Conservation (phyloP, 352 stramenopile genomes). For the Globisporangium abappressorium region DNA sequence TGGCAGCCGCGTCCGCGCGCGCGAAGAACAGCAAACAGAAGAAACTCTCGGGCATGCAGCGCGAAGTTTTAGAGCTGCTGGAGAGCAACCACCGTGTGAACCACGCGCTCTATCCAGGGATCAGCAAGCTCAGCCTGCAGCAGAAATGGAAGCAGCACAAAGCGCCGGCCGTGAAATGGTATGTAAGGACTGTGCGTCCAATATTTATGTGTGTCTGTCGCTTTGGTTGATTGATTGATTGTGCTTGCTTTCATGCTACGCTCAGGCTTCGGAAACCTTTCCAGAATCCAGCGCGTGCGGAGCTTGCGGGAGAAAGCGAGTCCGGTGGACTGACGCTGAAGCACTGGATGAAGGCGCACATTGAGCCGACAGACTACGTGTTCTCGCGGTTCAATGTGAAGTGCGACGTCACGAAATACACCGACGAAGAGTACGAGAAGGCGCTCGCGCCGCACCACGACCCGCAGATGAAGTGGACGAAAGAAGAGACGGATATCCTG, state of each 20-base stretch:
- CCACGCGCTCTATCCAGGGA: conserved; percentile 59
- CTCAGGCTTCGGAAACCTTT: conserved; percentile 52
- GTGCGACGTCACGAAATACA: conserved; percentile 45
- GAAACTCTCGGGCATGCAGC: conserved; percentile 65
- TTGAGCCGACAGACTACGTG: conserved; percentile 58
- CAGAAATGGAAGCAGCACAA: conserved; percentile 60
- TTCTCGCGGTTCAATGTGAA: conserved; percentile 70
- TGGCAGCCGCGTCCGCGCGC: neutral
- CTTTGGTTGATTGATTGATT: neutral
- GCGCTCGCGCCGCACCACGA: conserved; percentile 39
- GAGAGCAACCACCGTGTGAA: conserved; percentile 59
- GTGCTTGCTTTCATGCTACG: neutral
- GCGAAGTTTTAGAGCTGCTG: conserved; percentile 61
- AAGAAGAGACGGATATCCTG: conserved; percentile 58
- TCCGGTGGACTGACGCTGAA: conserved; percentile 39
- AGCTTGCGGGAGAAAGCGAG: conserved; percentile 39
- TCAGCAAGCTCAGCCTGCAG: conserved; percentile 55
- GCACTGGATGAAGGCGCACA: conserved; percentile 63
- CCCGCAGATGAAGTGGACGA: conserved; percentile 56
- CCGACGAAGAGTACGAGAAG: conserved; percentile 50
- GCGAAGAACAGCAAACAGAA: conserved; percentile 37
- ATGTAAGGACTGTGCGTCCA: conserved; percentile 8
- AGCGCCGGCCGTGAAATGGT: conserved; percentile 56
- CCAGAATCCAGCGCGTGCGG: conserved; percentile 47
- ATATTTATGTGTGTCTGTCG: conserved; percentile 5